Evolutionary conservation across 305 asterid genomes (phyloP), one percentile per base, ranked within the genome.

Genomic region (Plantago lanceolata): DNA sequence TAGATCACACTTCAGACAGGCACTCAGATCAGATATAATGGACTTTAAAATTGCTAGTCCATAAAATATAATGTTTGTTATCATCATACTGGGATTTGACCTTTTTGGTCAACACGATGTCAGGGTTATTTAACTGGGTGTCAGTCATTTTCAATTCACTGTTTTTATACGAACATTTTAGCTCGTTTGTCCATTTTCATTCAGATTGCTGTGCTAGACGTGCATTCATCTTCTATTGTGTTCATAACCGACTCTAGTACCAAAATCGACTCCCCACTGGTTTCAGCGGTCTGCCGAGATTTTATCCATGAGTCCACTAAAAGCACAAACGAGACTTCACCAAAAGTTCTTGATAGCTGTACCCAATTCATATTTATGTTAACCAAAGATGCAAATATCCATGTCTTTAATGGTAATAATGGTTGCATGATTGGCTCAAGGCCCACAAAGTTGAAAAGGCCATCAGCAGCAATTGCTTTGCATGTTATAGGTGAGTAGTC

Each of bases 151-250:
- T 57, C 57, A 60, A 18, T 60, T 48, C 45, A 66, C 16, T 47
- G n/a, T 65, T 52, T 55, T 24, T 43, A 55, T 45, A 63, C 57
- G 56, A 60, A 48, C 65, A 35, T 65, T 57, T 20, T 45, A 64
- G 60, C 73, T 61, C 65, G 61, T 61, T 68, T 49, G 53, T 17
- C 57, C 60, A 63, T 66, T 24, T 37, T 66, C 58, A 43, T 86
- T 77, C 95, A 91, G 96, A 77, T 91, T 71, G 90, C 84, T 18
- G 87, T 91, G 79, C 66, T 91, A 67, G 95, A 91, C 77, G 76
- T 82, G 74, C 82, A 71, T 76, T 76, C 90, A 71, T 77, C 82
- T 52, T 83, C 95, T 48, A 78, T 78, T 59, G 61, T 76, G 52
- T 86, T 86, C 75, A 73, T 86, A 60, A 79, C 85, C 63, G 85